Evolutionary conservation across 2,329 filamentous ascomycete genomes (phyloP), one percentile per base, ranked within the genome.

Genomic region (Alternaria panax): DNA sequence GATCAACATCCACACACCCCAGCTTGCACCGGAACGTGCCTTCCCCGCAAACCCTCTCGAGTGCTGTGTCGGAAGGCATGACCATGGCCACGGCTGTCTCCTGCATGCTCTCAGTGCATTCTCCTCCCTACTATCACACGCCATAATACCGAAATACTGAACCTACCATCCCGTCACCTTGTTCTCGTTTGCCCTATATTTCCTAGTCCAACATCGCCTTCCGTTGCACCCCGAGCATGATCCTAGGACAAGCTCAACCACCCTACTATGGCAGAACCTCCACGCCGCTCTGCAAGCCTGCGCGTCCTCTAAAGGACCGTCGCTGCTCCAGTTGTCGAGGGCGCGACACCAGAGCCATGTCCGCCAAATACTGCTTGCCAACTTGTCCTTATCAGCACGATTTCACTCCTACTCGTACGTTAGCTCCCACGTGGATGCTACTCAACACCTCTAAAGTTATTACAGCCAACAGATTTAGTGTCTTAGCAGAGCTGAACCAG

Each of bases 401-500:
- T 1, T 70, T 73, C 32, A 55, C 63, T 38, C 68, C 67, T 45
- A 71, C 65, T 40, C 60, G 71, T 73, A 59, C 53, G 64, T 57
- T 32, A 3, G 5, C 20, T 8, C 9, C 22, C 32, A n/a, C 8
- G 9, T 27, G 1, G 4, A 34, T 22, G n/a, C 12, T 7, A 1
- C 11, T 16, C n/a, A 12, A 18, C 3, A 5, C 4, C 4, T 25
- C 32, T 48, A 16, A 54, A 12, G 25, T 48, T 50, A 12, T 32
- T 25, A 27, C 32, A 77, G 73, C 58, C n/a, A 76, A 75, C 34
- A 71, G 62, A 5, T 74, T 75, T 58, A 70, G 69, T 41, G 47
- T 74, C 27, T 63, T 75, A 20, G 68, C 68, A 12, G 67, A 69
- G 7, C 60, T 68, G 22, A 57, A 67, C 9, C 66, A 64, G 16